These are phyloP conservation scores for Botrytis squamosa DNA, from an alignment of 2,329 filamentous ascomycete species.

Conservation along the genomic window DNA sequence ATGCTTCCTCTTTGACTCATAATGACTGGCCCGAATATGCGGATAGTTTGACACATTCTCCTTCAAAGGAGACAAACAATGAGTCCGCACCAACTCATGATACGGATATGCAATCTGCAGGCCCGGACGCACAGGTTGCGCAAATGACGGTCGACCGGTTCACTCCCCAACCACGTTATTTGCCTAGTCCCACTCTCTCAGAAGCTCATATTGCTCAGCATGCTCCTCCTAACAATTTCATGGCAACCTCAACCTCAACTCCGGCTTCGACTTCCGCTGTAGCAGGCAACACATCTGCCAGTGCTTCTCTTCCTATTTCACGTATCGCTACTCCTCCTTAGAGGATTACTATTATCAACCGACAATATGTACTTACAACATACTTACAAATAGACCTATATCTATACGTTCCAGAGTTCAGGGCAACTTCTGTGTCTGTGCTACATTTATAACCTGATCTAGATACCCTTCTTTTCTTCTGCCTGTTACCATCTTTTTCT, in stretches of 20 bases:
- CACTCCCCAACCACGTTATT: not conserved
- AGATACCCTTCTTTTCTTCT: not conserved
- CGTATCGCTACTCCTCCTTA: slow-evolving; percentile 12
- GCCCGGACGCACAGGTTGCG: not conserved
- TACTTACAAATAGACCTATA: not conserved
- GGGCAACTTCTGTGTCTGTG: not conserved
- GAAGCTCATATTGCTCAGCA: slow-evolving; percentile 8
- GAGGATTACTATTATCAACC: not conserved
- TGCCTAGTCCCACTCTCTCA: slow-evolving; percentile 5
- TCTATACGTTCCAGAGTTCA: not conserved
- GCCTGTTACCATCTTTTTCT: not conserved
- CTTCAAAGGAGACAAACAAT: not conserved
- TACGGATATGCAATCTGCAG: not conserved
- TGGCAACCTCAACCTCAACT: too few species aligned
- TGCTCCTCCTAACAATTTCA: not conserved
- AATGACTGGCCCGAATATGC: not conserved
- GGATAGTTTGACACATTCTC: not conserved
- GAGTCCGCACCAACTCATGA: not conserved
- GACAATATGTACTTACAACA: not conserved
- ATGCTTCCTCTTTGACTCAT: not conserved
- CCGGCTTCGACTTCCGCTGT: not conserved
- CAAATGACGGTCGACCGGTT: slow-evolving; percentile 1
- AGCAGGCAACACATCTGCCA: not conserved
- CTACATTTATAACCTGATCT: not conserved
- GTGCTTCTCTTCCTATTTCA: not conserved